phyloP scores from a whole-genome alignment of 345 rosid species.

The Erucastrum elatum region DNA sequence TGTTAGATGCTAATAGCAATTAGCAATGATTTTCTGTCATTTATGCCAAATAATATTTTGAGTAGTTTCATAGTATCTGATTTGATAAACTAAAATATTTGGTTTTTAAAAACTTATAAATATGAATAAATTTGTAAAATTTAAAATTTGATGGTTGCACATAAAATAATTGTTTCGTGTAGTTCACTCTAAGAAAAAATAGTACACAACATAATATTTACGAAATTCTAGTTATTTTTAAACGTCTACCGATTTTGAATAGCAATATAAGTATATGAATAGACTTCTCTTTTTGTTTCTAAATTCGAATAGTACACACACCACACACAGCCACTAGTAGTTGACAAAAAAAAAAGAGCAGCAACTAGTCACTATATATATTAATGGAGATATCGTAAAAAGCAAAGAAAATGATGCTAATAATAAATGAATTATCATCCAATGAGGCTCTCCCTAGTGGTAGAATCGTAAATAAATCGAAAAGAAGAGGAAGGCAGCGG shows the following conservation, averaged over 20 bases:
- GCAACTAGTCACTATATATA: conserved; percentile 15
- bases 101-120: too few species aligned
- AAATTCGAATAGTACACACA: conserved; percentile 8
- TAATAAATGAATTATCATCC: background rate
- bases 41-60: background rate
- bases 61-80: background rate
- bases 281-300: background rate
- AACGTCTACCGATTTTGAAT: background rate
- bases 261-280: background rate
- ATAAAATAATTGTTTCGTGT: background rate
- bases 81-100: too few species aligned
- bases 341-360: conserved; percentile 15
- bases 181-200: background rate
- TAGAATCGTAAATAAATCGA: conserved; percentile 5
- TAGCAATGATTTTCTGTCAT: background rate
- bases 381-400: conserved; percentile 16
- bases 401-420: background rate
- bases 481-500: conserved; percentile 36
- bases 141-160: background rate
- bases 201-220: background rate
- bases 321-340: conserved; percentile 10
- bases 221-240: background rate
- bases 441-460: conserved; percentile 16
- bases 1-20: background rate
- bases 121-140: background rate